Conservation (phyloP, 2,329 filamentous ascomycete genomes). For the Hymenoscyphus scutula region DNA sequence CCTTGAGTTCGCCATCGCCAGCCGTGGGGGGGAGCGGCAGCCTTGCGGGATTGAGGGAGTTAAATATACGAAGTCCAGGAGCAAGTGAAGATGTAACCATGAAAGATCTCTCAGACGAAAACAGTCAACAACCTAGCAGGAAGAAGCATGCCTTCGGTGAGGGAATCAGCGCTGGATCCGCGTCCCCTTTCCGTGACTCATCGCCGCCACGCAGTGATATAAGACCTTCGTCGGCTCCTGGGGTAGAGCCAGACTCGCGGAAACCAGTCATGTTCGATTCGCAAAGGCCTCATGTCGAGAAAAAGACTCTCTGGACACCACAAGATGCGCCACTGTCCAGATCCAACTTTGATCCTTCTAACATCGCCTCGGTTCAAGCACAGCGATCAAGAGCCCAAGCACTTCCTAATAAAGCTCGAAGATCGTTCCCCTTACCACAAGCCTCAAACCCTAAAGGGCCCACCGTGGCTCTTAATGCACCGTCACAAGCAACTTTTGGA, state of each 20-base stretch:
- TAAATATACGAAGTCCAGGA: conserved; percentile 24
- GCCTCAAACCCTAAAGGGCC: conserved; percentile 11
- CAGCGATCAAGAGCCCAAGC: conserved; percentile 11
- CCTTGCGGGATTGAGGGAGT: conserved; percentile 22
- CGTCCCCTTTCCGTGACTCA: conserved; percentile 25
- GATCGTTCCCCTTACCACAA: conserved; percentile 9
- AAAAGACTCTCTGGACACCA: conserved; percentile 31
- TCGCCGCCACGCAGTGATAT: conserved; percentile 23
- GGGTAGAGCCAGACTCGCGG: conserved; percentile 15
- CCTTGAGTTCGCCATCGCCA: conserved; percentile 9
- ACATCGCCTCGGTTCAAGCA: conserved; percentile 26
- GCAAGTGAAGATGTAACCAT: conserved; percentile 24
- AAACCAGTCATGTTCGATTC: conserved; percentile 14
- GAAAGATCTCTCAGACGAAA: conserved; percentile 24
- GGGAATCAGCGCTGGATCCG: conserved; percentile 32
- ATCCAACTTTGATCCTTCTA: conserved; percentile 26
- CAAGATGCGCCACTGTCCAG: conserved; percentile 19
- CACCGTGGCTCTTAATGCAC: neutral
- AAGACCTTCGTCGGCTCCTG: conserved; percentile 25
- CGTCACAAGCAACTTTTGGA: neutral
- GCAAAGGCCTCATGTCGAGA: conserved; percentile 20
- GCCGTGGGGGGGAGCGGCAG: conserved; percentile 15
- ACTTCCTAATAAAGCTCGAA: conserved; percentile 10
- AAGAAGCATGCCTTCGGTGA: conserved; percentile 32
- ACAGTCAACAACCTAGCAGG: conserved; percentile 22